Base-by-base conservation (phyloP, 2,329 filamentous ascomycete species). In the Diaporthe australafricana region DNA sequence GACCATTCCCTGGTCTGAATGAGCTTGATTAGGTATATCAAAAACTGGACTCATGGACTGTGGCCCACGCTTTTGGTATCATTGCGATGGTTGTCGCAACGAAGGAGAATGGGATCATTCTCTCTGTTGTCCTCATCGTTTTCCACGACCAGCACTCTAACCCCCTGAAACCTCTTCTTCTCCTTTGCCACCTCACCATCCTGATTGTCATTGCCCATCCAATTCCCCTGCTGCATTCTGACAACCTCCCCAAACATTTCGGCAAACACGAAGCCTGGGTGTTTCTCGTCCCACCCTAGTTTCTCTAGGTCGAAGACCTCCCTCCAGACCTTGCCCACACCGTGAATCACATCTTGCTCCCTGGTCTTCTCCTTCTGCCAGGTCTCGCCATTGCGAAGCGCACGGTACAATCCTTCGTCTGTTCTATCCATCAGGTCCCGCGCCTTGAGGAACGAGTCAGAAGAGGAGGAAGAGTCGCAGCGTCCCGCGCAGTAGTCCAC, bases 281-380 rank as follows among this genome's bases (percentile, higher is more conserved):
- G 79, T 14, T 74, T 66, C 17, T 75, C 73, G 1, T 75, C 62
- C 81, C 81, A 82, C 4, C 79, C 80, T 12, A 82, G 40, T 3
- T 68, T 62, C 62, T 80, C 77, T 6, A 82, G 68, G 22, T 81
- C 78, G 57, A 78, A 77, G 1, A 81, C 78, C 68, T 82, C 79
- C 12, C 77, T 75, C 67, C 81, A 82, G 7, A 74, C 74, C 70
- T 73, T 79, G 16, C 77, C 78, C 0, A 79, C 75, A 2, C 78
- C 80, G 7, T 74, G 74, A 7, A 82, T 74, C 12, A 81, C 76
- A 65, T 81, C 80, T 1, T 76, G 74, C 1, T 70, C 27, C 35
- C 79, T 75, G 22, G 38, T 47, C 42, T 68, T 57, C 1, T 76
- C 75, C 17, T 71, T 55, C 7, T 72, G 70, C 45, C 68, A 70